A percentile compares a stretch with the other conserved stretches of the same genome.
These are phyloP conservation scores for Pyricularia pennisetigena DNA, from an alignment of 2,329 filamentous ascomycete species.

Conservation along the genomic window DNA sequence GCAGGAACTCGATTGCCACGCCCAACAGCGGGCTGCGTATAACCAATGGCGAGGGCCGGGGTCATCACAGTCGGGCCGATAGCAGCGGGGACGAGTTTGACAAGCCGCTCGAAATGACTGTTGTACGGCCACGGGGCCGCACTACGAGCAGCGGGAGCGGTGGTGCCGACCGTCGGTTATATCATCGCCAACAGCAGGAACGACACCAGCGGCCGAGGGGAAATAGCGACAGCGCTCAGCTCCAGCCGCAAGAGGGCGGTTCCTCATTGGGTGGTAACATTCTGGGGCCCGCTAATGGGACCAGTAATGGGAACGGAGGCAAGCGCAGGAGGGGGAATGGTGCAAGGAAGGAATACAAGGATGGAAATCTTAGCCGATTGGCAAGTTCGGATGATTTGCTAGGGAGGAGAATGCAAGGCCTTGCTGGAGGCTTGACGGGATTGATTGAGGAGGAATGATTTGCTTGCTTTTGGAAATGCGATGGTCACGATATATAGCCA, in stretches of 20 bases:
- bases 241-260: neutral
- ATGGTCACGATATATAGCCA: neutral
- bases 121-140: constrained; percentile 38
- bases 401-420: constrained; percentile 46
- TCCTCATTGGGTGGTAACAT: constrained; percentile 2
- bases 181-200: constrained; percentile 4
- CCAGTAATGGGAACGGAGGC: neutral
- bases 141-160: neutral
- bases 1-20: constrained; percentile 7
- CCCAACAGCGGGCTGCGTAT: constrained; percentile 10
- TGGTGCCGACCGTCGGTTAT: neutral
- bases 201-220: constrained; percentile 14
- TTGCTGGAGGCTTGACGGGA: constrained; percentile 43
- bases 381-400: constrained; percentile 49
- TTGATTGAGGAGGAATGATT: constrained; percentile 26
- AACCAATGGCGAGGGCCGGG: constrained; percentile 18
- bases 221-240: neutral
- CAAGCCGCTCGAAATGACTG: constrained; percentile 69
- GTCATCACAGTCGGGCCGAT: constrained; percentile 41
- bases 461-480: neutral
- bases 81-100: constrained; percentile 68
- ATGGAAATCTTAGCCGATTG: constrained; percentile 31
- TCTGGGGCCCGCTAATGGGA: constrained; percentile 1
- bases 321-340: constrained; percentile 21
- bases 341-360: constrained; percentile 19